These are phyloP conservation scores for Phoma herbarum DNA, from an alignment of 2,329 filamentous ascomycete genomes.

Conservation along the genomic window DNA sequence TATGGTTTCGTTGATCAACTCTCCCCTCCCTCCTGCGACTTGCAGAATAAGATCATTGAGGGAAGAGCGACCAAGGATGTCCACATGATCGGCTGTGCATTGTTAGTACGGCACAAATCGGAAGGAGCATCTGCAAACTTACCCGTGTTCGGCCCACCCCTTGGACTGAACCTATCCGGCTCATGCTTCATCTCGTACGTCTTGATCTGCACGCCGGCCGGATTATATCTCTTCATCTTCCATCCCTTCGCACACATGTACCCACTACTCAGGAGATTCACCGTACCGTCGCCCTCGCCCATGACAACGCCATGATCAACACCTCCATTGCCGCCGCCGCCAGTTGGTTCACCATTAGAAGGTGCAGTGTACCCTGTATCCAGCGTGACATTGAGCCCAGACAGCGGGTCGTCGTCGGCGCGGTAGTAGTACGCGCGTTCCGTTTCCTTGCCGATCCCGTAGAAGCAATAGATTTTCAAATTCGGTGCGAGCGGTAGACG, in stretches of 20 bases:
- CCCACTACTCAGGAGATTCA: constrained; percentile 87
- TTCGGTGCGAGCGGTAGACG: constrained; percentile 85
- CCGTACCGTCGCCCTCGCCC: constrained; percentile 95
- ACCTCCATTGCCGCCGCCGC: constrained; percentile 30
- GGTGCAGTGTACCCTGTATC: constrained; percentile 60
- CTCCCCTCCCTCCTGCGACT: constrained; percentile 85
- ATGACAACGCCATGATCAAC: constrained; percentile 90
- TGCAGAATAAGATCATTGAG: constrained; percentile 90
- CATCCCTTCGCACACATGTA: constrained; percentile 98
- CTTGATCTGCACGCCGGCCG: constrained; percentile 79
- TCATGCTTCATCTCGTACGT: constrained; percentile 97
- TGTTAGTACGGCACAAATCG: constrained; percentile 9
- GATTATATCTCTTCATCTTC: constrained; percentile 93
- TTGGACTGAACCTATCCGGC: constrained; percentile 87
- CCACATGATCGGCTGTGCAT: constrained; percentile 82
- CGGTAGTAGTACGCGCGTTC: constrained; percentile 94
- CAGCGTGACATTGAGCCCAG: constrained; percentile 70
- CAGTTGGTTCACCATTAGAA: constrained; percentile 7
- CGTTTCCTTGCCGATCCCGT: constrained; percentile 91
- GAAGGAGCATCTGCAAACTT: constrained; percentile 27
- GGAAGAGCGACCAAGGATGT: constrained; percentile 87
- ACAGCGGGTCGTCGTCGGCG: constrained; percentile 70
- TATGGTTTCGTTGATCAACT: constrained; percentile 78
- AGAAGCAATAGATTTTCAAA: constrained; percentile 97
- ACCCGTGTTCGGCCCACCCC: constrained; percentile 73